These are phyloP conservation scores for Chimonanthus salicifolius DNA, from an alignment of 164 flowering plant genomes.

Conservation along the genomic window DNA sequence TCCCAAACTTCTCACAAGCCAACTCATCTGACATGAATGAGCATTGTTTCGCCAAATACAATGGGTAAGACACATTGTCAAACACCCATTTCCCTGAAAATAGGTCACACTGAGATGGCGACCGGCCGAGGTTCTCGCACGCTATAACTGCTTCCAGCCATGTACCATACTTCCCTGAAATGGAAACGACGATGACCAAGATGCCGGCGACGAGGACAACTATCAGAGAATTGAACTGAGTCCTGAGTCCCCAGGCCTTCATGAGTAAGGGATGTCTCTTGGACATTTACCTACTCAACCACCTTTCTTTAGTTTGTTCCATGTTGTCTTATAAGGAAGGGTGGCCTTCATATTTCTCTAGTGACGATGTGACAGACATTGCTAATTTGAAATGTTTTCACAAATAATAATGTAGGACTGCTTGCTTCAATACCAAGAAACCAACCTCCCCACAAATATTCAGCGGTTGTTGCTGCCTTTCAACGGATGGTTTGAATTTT, in stretches of 20 bases:
- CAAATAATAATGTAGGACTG: too few species aligned
- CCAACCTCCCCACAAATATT: too few species aligned
- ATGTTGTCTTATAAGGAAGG: background rate
- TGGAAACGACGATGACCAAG: slow-evolving; percentile 29
- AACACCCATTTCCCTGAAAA: slow-evolving; percentile 81
- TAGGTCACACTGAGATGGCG: slow-evolving; percentile 36
- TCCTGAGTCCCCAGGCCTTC: background rate
- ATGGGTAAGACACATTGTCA: slow-evolving; percentile 64
- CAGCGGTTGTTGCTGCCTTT: too few species aligned
- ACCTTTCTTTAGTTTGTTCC: background rate
- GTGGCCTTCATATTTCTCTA: background rate
- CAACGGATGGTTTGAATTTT: too few species aligned
- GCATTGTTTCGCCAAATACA: slow-evolving; percentile 64
- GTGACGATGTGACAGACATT: too few species aligned
- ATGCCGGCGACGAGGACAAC: slow-evolving; percentile 28
- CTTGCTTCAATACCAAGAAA: too few species aligned
- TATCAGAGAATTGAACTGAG: slow-evolving; percentile 24
- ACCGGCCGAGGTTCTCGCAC: background rate
- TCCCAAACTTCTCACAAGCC: slow-evolving; percentile 83
- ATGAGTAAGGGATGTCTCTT: background rate
- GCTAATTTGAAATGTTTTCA: too few species aligned
- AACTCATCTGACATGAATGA: slow-evolving; percentile 78
- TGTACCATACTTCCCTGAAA: slow-evolving; percentile 24
- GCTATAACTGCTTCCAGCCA: slow-evolving; percentile 5
- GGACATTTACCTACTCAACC: background rate